Evolutionary conservation across 768 basidiomycete genomes (phyloP).

Genomic region (Termitomyces sp.): DNA sequence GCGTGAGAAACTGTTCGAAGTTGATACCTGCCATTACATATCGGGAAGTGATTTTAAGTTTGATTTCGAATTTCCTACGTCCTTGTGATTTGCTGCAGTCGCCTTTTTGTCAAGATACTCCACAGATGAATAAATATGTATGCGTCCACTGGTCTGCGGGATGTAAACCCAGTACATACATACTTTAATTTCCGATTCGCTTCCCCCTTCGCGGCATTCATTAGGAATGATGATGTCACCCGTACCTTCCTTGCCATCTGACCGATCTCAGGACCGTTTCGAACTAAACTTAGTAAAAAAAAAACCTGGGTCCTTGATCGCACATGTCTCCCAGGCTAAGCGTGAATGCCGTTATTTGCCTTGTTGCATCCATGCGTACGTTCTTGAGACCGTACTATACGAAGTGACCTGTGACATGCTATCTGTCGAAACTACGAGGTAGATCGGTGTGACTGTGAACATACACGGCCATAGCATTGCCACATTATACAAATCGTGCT

Average conservation of each 20-base stretch:
- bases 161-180: neutral
- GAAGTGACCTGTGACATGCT: neutral
- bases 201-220: neutral
- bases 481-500: neutral
- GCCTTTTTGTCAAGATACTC: neutral
- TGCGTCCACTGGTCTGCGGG: neutral
- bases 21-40: constrained; percentile 24
- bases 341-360: neutral
- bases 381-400: neutral
- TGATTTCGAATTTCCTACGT: neutral
- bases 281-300: neutral
- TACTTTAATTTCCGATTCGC: neutral
- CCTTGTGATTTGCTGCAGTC: neutral
- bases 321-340: neutral
- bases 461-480: constrained; percentile 1
- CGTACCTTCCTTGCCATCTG: neutral
- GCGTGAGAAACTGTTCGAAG: constrained; percentile 41
- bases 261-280: neutral
- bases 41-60: neutral
- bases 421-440: neutral
- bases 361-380: neutral
- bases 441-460: neutral
- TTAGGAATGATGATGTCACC: neutral
- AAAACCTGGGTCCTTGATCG: neutral
- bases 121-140: neutral